Conservation (phyloP, 106 monocot species). For the Allium fistulosum region DNA sequence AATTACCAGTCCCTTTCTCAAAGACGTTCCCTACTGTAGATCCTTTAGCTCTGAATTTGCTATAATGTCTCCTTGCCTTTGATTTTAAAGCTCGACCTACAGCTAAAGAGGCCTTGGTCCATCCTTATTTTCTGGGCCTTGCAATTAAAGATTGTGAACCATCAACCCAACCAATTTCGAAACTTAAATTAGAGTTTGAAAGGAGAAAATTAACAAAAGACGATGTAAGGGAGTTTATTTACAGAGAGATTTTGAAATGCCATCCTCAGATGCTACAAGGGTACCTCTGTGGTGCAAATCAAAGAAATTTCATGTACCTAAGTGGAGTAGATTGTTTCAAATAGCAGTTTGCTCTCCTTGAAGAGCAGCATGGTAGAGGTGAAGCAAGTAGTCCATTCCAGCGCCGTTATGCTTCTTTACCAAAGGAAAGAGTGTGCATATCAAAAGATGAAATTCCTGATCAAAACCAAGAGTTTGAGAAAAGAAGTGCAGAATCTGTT, state of each 20-base stretch:
- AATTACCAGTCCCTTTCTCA: conserved; percentile 39
- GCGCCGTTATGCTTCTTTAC: conserved; percentile 55
- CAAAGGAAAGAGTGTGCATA: conserved; percentile 39
- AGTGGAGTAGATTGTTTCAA: conserved; percentile 69
- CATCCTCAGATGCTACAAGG: conserved; percentile 93
- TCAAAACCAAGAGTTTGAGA: conserved; percentile 27
- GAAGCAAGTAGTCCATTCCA: conserved; percentile 48
- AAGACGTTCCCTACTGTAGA: conserved; percentile 51
- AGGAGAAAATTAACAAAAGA: conserved; percentile 44
- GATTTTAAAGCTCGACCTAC: too few relatives aligned
- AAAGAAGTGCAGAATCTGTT: conserved; percentile 19
- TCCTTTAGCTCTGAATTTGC: conserved; percentile 49
- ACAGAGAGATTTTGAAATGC: conserved; percentile 84
- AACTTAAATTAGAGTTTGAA: conserved; percentile 53
- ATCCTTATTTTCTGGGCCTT: conserved; percentile 38
- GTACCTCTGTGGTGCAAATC: conserved; percentile 56
- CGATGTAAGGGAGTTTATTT: conserved; percentile 47
- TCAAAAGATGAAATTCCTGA: conserved; percentile 22
- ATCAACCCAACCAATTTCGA: conserved; percentile 40
- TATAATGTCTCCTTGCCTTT: conserved; percentile 46
- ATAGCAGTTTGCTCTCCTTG: conserved; percentile 60
- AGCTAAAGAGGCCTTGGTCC: conserved; percentile 53
- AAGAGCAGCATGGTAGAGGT: conserved; percentile 55
- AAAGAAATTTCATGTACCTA: conserved; percentile 78
- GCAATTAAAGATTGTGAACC: conserved; percentile 47